phyloP scores from a whole-genome alignment of 768 basidiomycete species.

The Multifurca ochricompacta region DNA sequence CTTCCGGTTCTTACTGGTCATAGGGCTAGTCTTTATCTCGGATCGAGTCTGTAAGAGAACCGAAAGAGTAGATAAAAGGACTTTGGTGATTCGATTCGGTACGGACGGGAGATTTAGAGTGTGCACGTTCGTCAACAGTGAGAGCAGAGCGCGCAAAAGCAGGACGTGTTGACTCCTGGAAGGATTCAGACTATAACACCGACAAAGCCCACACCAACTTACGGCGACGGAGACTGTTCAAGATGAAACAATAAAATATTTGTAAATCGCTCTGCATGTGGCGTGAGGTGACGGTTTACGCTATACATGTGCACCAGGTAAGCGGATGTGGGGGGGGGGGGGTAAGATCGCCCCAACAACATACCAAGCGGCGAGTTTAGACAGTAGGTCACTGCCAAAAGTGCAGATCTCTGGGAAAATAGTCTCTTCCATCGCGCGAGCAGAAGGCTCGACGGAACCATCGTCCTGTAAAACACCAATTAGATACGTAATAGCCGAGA shows the following conservation, averaged over 20 bases:
- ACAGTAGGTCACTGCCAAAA: slow-evolving; percentile 45
- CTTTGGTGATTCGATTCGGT: slow-evolving; percentile 18
- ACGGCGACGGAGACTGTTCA: slow-evolving; percentile 48
- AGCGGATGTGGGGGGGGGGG: background rate
- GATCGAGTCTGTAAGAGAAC: slow-evolving; percentile 22
- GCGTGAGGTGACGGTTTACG: slow-evolving; percentile 43
- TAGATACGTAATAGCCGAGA: slow-evolving; percentile 5
- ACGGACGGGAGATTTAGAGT: slow-evolving; percentile 7
- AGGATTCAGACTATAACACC: background rate
- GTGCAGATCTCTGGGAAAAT: slow-evolving; percentile 45
- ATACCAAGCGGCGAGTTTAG: slow-evolving; percentile 43
- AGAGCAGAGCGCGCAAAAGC: slow-evolving; percentile 11
- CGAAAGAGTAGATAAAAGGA: slow-evolving; percentile 15
- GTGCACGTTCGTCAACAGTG: slow-evolving; percentile 12
- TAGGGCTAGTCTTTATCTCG: slow-evolving; percentile 26
- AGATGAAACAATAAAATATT: slow-evolving; percentile 50
- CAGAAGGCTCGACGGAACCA: slow-evolving; percentile 41
- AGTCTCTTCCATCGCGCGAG: slow-evolving; percentile 48
- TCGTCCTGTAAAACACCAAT: slow-evolving; percentile 35
- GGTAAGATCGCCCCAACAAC: slow-evolving; percentile 23
- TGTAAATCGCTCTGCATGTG: slow-evolving; percentile 47
- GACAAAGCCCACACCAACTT: slow-evolving; percentile 23
- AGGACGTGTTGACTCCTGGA: slow-evolving; percentile 11
- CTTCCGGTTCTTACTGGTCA: slow-evolving; percentile 36
- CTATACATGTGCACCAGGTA: slow-evolving; percentile 30